phyloP scores from a whole-genome alignment of 1,139 yeast species.

The Eremothecium sinecaudum region DNA sequence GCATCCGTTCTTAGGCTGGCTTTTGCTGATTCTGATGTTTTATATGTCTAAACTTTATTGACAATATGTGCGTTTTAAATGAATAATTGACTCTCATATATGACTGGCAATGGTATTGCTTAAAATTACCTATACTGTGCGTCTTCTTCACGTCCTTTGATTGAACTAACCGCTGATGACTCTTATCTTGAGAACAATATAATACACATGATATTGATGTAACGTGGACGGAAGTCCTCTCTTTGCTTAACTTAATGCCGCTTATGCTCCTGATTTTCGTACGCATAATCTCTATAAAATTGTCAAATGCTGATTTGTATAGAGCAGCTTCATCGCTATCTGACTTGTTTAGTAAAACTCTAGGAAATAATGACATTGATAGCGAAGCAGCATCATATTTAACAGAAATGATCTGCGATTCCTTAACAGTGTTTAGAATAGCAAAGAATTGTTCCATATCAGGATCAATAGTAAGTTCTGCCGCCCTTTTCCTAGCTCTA shows the following conservation, averaged over 20 bases:
- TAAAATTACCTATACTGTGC: neutral
- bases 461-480: slow-evolving; percentile 4
- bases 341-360: slow-evolving; percentile 1
- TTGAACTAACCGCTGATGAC: slow-evolving; percentile 4
- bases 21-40: slow-evolving; percentile 1
- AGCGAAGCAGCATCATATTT: slow-evolving; percentile 3
- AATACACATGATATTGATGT: slow-evolving; percentile 3
- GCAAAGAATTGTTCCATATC: slow-evolving; percentile 1
- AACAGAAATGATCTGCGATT: slow-evolving; percentile 3
- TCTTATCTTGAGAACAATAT: slow-evolving; percentile 4
- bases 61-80: slow-evolving; percentile 3
- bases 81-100: slow-evolving; percentile 5
- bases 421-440: neutral
- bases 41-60: slow-evolving; percentile 4
- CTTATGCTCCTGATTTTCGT: slow-evolving; percentile 1
- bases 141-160: neutral
- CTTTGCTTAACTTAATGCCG: slow-evolving; percentile 4
- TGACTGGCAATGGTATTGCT: slow-evolving; percentile 4
- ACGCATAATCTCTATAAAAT: slow-evolving; percentile 3
- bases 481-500: slow-evolving; percentile 4
- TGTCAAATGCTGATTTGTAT: slow-evolving; percentile 3
- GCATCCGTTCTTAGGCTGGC: neutral
- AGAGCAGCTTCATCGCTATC: slow-evolving; percentile 2
- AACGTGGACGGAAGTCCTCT: slow-evolving; percentile 3
- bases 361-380: neutral